phyloP scores from a whole-genome alignment of 2,329 filamentous ascomycete genomes.

The Alternaria triticina region DNA sequence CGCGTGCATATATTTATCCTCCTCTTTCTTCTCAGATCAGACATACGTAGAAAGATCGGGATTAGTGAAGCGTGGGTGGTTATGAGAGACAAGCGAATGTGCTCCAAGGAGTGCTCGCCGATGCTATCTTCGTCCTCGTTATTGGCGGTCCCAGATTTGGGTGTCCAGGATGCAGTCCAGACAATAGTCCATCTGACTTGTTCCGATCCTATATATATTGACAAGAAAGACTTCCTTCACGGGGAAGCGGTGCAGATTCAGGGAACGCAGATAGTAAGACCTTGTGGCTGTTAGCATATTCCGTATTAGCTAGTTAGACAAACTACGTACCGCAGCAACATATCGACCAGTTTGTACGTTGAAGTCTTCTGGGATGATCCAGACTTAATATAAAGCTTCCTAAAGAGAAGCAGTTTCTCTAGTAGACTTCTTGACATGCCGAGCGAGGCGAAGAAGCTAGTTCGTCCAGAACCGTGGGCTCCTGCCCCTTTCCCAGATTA shows the following conservation, averaged over 20 bases:
- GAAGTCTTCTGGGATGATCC: not conserved
- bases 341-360: not conserved
- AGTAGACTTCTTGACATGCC: not conserved
- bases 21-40: too few relatives aligned
- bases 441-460: not conserved
- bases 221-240: accelerated
- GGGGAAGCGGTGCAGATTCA: not conserved
- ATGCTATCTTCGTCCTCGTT: not conserved
- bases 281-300: not conserved
- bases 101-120: too few relatives aligned
- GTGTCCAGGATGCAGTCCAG: not conserved
- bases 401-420: not conserved
- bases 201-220: not conserved
- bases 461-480: not conserved
- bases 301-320: not conserved
- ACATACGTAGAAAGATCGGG: too few relatives aligned
- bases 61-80: too few relatives aligned
- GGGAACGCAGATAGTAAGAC: not conserved
- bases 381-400: not conserved
- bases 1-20: too few relatives aligned
- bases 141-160: not conserved
- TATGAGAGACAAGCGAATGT: too few relatives aligned
- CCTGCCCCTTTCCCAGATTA: not conserved
- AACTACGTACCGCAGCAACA: not conserved
- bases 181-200: too few relatives aligned